Evolutionary conservation across 257 asterid species (phyloP), one percentile per base, ranked within the genome.

Genomic region (Ophiorrhiza pumila): DNA sequence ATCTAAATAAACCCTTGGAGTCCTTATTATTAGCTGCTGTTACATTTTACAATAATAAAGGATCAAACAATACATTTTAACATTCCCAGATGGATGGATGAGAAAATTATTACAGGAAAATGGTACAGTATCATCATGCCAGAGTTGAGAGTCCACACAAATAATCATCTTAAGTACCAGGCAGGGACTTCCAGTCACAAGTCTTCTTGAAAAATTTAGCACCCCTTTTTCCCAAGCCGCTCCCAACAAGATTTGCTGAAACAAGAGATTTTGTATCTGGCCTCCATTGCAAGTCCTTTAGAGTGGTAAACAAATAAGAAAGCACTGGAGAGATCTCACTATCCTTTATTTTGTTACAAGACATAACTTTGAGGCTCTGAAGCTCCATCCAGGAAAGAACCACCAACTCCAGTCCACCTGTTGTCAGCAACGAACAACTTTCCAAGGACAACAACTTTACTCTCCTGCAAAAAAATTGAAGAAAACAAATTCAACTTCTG

Each of bases 381-480:
- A 89, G 87, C 73, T 86, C 88, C 46, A 76, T 79, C 89, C 87
- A 91, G 0, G 81, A 57, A n/a, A 79, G 29, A 41, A 91, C 76
- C 27, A 85, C 88, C 14, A 72, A 72, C 79, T 89, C 97, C 63
- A 91, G 77, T 41, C 96, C 95, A 1, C 72, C 79, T 4, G 90
- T 78, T n/a, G 89, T 87, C 52, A 91, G 81, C 79, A 78, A 49
- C 1, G 95, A 86, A 79, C 97, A 91, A 68, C 95, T 91, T 81
- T 91, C 90, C 65, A 90, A 52, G 17, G 82, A 76, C 71, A 91
- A 65, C 8, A 46, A 78, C 71, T 81, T 88, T 45, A 88, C 82
- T 59, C 78, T 78, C 91, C 97, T 90, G 89, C 72, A n/a, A 29
- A n/a, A n/a, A n/a, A n/a, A 31, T 59, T 45, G 31, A 52, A 60